Conservation (phyloP, 495 filamentous ascomycete species). For the Penicillium cosmopolitanum region DNA sequence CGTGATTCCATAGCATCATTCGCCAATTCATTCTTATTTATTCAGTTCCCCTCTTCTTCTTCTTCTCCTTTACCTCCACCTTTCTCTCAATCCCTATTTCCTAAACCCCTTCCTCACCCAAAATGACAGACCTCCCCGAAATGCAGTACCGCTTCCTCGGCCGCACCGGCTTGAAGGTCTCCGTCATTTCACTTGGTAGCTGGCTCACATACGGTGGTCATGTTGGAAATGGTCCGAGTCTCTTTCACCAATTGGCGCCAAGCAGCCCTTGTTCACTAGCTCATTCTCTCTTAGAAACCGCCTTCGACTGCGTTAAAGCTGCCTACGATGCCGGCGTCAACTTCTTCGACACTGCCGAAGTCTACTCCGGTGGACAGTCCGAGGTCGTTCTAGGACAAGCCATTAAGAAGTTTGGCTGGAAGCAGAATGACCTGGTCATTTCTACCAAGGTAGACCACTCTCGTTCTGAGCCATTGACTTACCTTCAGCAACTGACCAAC, state of each 20-base stretch:
- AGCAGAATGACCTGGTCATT: conserved; percentile 80
- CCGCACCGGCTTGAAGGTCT: conserved; percentile 75
- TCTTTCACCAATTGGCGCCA: background rate
- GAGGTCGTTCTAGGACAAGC: conserved; percentile 77
- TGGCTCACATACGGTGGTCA: conserved; percentile 82
- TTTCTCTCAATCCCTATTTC: background rate
- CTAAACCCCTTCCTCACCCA: background rate
- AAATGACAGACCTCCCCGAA: conserved; percentile 44
- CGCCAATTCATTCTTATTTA: background rate
- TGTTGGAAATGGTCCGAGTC: conserved; percentile 58
- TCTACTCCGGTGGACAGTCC: conserved; percentile 61
- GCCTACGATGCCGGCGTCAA: conserved; percentile 79
- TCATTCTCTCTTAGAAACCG: conserved; percentile 52
- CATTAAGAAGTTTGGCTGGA: conserved; percentile 64
- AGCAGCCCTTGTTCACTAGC: background rate
- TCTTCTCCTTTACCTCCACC: background rate
- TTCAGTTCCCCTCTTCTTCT: background rate
- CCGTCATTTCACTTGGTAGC: conserved; percentile 71
- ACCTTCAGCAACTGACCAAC: background rate
- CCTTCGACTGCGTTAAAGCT: conserved; percentile 71
- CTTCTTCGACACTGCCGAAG: conserved; percentile 64
- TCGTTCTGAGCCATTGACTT: background rate
- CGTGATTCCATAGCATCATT: too few relatives aligned
- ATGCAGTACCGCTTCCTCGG: conserved; percentile 81
- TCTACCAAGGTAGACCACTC: conserved; percentile 70